Base-by-base conservation (phyloP, 257 asterid species). In the Misopates orontium region DNA sequence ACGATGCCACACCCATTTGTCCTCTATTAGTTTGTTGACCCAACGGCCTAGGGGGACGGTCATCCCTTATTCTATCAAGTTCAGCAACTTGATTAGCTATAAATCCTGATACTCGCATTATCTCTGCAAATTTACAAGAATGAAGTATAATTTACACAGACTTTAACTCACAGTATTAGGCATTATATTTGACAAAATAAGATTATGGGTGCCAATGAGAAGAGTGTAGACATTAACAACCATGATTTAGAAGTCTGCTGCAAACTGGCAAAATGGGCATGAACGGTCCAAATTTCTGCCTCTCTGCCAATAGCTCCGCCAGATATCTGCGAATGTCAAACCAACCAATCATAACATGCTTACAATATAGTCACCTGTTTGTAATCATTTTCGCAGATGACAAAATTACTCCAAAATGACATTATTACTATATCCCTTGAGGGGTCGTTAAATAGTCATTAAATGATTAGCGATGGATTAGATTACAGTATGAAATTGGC, bases 231-330 rank as follows among this genome's bases (percentile, higher is more conserved):
- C 2, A 56, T 50, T 50, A 65, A 53, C 68, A 70, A 87, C 95
- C 95, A 83, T 83, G 95, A 75, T 81, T 81, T 58, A 87, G 76
- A 83, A 87, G 92, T 54, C 85, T 78, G 75, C 73, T 83, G 82
- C 90, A 85, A 51, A 76, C 67, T 9, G 92, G 90, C 66, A 87
- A 57, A 75, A 81, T 70, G 73, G 75, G 88, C 75, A 79, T 8
- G 77, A 87, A 87, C 15, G 95, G 95, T 36, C 80, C 92, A 60
- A 87, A 49, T 42, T 71, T 85, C 48, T 80, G 86, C 77, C 83
- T 79, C 86, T 87, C 95, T 15, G 80, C 85, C 66, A 87, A 71
- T 57, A 87, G 77, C 19, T 87, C 88, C 13, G 84, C 69, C 79
- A 87, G 71, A 78, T 81, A 85, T 72, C 95, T 83, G 89, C 52